Evolutionary conservation across 768 basidiomycete species (phyloP).

Genomic region (Coprinopsis cinerea): DNA sequence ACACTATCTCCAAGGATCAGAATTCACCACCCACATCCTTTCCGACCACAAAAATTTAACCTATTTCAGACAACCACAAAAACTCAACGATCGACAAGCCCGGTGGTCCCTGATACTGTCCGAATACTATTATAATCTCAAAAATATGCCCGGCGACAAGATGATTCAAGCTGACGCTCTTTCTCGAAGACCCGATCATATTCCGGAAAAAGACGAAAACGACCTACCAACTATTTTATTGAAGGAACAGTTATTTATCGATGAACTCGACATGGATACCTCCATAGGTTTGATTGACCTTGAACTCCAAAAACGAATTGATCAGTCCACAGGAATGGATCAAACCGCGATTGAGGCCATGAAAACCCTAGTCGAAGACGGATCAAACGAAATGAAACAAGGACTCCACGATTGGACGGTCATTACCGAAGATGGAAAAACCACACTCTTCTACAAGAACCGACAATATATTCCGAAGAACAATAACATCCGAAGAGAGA

Average conservation of each 20-base stretch:
- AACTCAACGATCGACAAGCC: no score
- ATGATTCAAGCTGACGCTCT: constrained; percentile 16
- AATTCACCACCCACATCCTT: no score
- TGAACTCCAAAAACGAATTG: constrained; percentile 6
- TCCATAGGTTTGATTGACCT: no score
- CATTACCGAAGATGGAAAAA: neutral
- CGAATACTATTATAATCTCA: constrained; percentile 22
- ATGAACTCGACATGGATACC: constrained; percentile 8
- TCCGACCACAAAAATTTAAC: no score
- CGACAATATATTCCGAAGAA: constrained; percentile 7
- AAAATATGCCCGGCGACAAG: constrained; percentile 18
- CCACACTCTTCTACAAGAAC: constrained; percentile 1
- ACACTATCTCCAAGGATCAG: no score
- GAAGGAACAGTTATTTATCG: constrained; percentile 13
- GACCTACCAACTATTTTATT: constrained; percentile 12
- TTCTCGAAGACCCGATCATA: constrained; percentile 15
- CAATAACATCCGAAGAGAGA: neutral
- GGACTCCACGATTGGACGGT: neutral
- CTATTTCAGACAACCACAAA: no score
- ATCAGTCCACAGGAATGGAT: neutral
- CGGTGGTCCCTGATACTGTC: constrained; percentile 25
- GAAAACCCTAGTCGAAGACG: neutral
- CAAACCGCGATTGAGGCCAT: constrained; percentile 5
- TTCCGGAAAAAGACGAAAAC: constrained; percentile 13
- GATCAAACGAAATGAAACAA: neutral